Evolutionary conservation across 2,329 filamentous ascomycete genomes (phyloP).

Genomic region (Xylaria multiplex): DNA sequence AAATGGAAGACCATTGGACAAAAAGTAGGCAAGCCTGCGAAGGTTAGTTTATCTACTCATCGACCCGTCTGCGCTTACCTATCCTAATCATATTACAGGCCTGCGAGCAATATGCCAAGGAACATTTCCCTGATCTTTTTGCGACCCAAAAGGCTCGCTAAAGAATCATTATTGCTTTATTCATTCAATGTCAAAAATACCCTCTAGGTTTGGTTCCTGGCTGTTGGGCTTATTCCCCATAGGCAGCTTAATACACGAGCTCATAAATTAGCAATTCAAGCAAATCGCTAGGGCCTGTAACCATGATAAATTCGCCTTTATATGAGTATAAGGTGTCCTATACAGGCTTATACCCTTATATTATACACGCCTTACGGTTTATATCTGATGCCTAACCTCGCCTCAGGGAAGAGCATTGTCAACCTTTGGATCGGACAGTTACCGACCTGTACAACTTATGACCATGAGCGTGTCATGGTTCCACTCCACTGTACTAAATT

Average conservation of each 20-base stretch:
- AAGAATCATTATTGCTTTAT: not conserved
- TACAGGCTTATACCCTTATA: constrained; percentile 14
- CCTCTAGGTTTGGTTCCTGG: constrained; percentile 4
- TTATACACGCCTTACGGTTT: not conserved
- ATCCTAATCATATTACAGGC: constrained; percentile 60
- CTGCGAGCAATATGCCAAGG: constrained; percentile 94
- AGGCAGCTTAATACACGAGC: constrained; percentile 28
- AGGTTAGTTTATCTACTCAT: constrained; percentile 64
- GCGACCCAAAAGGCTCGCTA: constrained; percentile 46
- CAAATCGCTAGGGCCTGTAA: constrained; percentile 10
- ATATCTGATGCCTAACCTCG: not conserved
- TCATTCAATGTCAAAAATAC: not conserved
- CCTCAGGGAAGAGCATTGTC: not conserved
- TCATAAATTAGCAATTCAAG: constrained; percentile 13
- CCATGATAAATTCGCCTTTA: constrained; percentile 17
- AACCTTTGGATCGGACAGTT: constrained; percentile 9
- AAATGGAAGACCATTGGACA: constrained; percentile 98
- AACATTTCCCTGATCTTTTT: constrained; percentile 76
- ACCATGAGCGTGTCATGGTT: not conserved
- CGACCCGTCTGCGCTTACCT: constrained; percentile 22
- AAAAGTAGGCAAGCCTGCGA: constrained; percentile 97
- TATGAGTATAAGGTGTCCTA: constrained; percentile 20
- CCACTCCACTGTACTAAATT: constrained; percentile 8
- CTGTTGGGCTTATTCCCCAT: constrained; percentile 10
- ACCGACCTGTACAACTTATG: constrained; percentile 7